A percentile compares a stretch with the other conserved stretches of the same genome.
phyloP scores from a whole-genome alignment of 106 monocot genomes.

The Ottelia alismoides region DNA sequence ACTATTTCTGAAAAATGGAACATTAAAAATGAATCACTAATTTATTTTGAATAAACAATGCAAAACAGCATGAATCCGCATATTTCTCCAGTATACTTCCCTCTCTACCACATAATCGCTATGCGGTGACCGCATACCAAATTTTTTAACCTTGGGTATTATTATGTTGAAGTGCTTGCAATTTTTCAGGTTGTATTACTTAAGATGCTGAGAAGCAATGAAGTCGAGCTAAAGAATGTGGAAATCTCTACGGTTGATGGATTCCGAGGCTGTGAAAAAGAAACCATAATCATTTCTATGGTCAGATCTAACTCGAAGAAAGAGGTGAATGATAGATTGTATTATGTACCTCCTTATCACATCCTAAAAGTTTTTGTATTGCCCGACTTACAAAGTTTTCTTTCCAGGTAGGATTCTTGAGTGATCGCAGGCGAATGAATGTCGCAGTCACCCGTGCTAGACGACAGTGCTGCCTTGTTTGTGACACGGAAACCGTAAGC shows the following conservation, averaged over 20 bases:
- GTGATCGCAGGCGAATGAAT: constrained; percentile 86
- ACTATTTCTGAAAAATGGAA: no score
- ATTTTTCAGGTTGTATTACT: constrained; percentile 46
- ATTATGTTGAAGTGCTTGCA: no score
- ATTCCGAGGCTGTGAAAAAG: constrained; percentile 95
- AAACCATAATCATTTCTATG: constrained; percentile 97
- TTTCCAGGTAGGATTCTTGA: constrained; percentile 84
- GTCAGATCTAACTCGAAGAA: constrained; percentile 86
- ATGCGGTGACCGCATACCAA: no score
- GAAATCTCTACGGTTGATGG: constrained; percentile 98
- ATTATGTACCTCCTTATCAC: no score
- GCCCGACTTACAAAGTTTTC: not conserved
- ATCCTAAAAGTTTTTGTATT: no score
- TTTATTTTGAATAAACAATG: no score
- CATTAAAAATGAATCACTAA: no score
- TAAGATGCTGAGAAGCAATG: constrained; percentile 57
- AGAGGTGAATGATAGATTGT: constrained; percentile 79
- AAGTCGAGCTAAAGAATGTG: constrained; percentile 57
- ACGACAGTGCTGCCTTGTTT: constrained; percentile 89
- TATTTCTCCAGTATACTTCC: no score
- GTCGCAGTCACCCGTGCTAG: constrained; percentile 94
- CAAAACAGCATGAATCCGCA: no score
- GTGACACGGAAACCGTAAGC: constrained; percentile 80
- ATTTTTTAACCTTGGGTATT: no score
- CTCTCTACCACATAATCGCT: no score